Base-by-base conservation (phyloP, 768 basidiomycete genomes). In the Rhizopogon vinicolor region DNA sequence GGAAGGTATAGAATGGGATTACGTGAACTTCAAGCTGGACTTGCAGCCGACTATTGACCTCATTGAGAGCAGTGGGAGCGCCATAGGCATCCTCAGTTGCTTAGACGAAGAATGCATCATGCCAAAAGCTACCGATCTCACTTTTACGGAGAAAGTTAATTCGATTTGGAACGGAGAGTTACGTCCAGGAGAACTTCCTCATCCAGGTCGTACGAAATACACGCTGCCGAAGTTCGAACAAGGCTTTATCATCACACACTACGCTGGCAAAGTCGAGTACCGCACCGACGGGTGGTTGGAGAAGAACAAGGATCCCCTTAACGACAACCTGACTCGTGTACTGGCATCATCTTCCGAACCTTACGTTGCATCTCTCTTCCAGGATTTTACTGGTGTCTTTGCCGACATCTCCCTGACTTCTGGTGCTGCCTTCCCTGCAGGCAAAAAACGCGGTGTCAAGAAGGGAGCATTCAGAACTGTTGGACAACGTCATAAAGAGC, bases 101-200 rank as follows among this genome's bases (percentile, higher is more conserved):
- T 74, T 99, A 37, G 97, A 99, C 68, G 97, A 98, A 67, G 96
- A 98, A 60, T 98, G 96, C 68, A 98, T 99, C 71, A 99, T 98
- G 96, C 97, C 96, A n/a, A 93, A 93, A 68, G 96, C 96, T 3
- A 92, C 89, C 12, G 96, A 99, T 69, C 73, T 84, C 42, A 98
- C 95, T 0, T 98, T 99, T 74, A 93, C 93, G 33, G 84, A 92
- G 72, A 98, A 98, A 71, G 81, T 98, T 2, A 81, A 93, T 62
- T 76, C 80, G 12, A 75, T 92, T 56, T 98, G 94, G 94, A 56
- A 59, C 18, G 63, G 68, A 18, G 70, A 71, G 40, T 75, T 75
- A 16, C 66, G 74, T 25, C 64, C 71, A 28, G 71, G 70, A 8
- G 78, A 83, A 44, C 69, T 73, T 16, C 74, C 72, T 12, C 91